Base-by-base conservation (phyloP, 2,329 filamentous ascomycete species). In the Alternaria infectoria region DNA sequence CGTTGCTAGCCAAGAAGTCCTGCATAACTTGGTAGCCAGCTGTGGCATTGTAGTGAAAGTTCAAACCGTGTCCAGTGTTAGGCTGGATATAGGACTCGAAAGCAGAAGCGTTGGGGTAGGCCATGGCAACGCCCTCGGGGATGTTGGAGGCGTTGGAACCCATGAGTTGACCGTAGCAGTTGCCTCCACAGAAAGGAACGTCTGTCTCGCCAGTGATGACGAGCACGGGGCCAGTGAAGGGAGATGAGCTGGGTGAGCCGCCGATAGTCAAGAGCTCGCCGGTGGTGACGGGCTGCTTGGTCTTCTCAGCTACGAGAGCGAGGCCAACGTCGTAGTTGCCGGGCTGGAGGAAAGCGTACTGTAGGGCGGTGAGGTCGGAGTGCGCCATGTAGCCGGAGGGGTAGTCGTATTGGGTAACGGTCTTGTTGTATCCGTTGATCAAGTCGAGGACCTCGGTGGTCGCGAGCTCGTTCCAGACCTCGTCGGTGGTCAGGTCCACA, bases 151-250 rank as follows among this genome's bases (percentile, higher is more conserved):
- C 74, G 10, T 51, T 69, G 13, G 78, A 80, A 0, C 83, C 86
- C 19, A 77, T 80, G 4, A 80, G 71, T 52, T 52, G 52, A 13
- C 59, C 66, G 43, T 66, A 72, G 78, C 88, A 90, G 75, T 90
- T 85, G 25, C 87, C 86, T 4, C 88, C 89, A 62, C 89, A 91
- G 75, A 88, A 90, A 6, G 86, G 84, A 52, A 89, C 85, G 32
- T 80, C 77, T 28, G 69, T 60, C 28, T 74, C 66, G 15, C 88
- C 88, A 30, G 87, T 89, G 61, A 90, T 82, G 54, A 90, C 81
- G 49, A 88, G 76, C 0, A 88, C 87, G 0, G 88, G 86, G 0
- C 87, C 88, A 2, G 72, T 77, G 69, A 87, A 88, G 0, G 73
- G 64, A 57, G 78, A 79, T 7, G 44, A 62, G 64, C 68, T 66